phyloP scores from a whole-genome alignment of 768 basidiomycete genomes.

The Lenzites betulinus region DNA sequence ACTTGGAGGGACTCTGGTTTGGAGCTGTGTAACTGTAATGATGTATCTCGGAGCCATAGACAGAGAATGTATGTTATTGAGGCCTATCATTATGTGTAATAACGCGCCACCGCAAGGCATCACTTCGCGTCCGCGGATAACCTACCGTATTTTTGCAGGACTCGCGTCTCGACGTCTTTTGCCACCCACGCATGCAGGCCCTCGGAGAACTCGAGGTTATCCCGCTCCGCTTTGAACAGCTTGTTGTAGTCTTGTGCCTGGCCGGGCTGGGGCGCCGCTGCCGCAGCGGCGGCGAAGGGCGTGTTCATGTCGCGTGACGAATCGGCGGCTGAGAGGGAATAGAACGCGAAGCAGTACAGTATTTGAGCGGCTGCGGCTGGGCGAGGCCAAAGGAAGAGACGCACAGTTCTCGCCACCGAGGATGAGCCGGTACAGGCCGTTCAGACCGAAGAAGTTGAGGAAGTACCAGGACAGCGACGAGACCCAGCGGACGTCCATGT shows the following conservation, averaged over 20 bases:
- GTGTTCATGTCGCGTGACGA: slow-evolving; percentile 72
- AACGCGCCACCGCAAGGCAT: background rate
- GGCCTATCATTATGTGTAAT: slow-evolving; percentile 19
- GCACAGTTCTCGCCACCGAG: slow-evolving; percentile 88
- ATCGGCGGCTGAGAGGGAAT: slow-evolving; percentile 62
- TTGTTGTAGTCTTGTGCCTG: slow-evolving; percentile 87
- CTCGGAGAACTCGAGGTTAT: slow-evolving; percentile 91
- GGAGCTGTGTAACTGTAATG: slow-evolving; percentile 16
- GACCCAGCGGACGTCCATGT: slow-evolving; percentile 99
- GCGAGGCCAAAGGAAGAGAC: slow-evolving; percentile 30
- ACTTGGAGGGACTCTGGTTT: slow-evolving; percentile 14
- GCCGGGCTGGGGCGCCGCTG: slow-evolving; percentile 44
- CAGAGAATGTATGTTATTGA: slow-evolving; percentile 18
- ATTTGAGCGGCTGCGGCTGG: slow-evolving; percentile 10
- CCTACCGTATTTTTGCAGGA: slow-evolving; percentile 72
- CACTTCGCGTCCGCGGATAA: slow-evolving; percentile 9
- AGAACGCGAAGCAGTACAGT: slow-evolving; percentile 20
- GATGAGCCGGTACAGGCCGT: slow-evolving; percentile 92
- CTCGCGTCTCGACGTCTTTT: slow-evolving; percentile 74
- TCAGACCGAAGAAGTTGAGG: slow-evolving; percentile 97
- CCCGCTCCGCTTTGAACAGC: slow-evolving; percentile 86
- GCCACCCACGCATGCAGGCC: slow-evolving; percentile 85
- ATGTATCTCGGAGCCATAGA: slow-evolving; percentile 14
- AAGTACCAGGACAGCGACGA: slow-evolving; percentile 99
- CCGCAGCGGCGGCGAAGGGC: slow-evolving; percentile 61